Conservation (phyloP, 2,329 filamentous ascomycete species). For the Nectriaceae sp. region DNA sequence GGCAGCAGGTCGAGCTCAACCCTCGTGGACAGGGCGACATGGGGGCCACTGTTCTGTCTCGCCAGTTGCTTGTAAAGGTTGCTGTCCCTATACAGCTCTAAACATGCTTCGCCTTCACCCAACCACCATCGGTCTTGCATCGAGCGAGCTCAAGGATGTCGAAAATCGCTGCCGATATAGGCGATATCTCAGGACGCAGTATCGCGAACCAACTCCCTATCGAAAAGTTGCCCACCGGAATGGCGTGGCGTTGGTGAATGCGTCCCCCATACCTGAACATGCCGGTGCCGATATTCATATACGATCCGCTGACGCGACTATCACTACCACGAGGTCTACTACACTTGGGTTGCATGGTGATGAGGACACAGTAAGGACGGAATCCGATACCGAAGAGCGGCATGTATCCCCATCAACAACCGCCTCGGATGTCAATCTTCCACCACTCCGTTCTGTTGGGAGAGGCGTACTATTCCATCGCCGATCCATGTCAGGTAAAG, state of each 20-base stretch:
- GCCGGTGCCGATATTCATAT: neutral
- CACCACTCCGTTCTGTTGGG: neutral
- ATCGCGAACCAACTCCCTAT: neutral
- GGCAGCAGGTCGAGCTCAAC: too few relatives aligned
- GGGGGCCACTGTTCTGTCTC: too few relatives aligned
- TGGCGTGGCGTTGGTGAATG: neutral
- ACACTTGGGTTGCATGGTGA: too few relatives aligned
- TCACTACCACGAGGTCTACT: too few relatives aligned
- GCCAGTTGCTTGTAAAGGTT: too few relatives aligned
- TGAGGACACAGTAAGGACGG: neutral
- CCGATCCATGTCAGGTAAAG: neutral
- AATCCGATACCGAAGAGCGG: neutral
- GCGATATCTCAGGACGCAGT: conserved; percentile 9
- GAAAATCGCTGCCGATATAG: conserved; percentile 23
- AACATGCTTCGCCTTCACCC: conserved; percentile 24
- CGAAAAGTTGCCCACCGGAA: neutral
- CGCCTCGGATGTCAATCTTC: neutral
- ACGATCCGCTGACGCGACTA: too few relatives aligned
- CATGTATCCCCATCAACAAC: neutral
- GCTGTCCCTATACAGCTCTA: too few relatives aligned
- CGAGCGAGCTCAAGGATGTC: conserved; percentile 19
- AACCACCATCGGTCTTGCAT: conserved; percentile 17
- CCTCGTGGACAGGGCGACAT: too few relatives aligned
- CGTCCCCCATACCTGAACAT: too few relatives aligned
- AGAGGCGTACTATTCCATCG: neutral